Evolutionary conservation across 768 basidiomycete genomes (phyloP).

Genomic region (Trametes meyenii): DNA sequence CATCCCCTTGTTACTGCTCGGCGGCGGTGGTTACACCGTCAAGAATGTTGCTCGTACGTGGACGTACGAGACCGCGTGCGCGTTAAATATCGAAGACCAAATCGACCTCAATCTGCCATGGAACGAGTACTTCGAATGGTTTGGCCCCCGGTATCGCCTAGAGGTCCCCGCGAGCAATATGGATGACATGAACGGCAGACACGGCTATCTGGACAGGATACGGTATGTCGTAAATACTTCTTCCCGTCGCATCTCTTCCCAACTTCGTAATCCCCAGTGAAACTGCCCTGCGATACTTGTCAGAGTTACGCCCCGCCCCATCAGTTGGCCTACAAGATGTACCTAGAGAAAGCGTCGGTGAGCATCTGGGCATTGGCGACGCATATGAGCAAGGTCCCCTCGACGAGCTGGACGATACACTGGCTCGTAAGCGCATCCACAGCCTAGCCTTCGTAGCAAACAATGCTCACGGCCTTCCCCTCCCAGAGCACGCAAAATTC

Average conservation of each 20-base stretch:
- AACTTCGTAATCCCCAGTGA: background rate
- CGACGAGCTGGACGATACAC: constrained; percentile 67
- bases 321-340: constrained; percentile 87
- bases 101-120: constrained; percentile 81
- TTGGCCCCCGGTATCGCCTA: constrained; percentile 90
- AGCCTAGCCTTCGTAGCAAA: background rate
- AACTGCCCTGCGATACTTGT: constrained; percentile 51
- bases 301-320: constrained; percentile 71
- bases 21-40: constrained; percentile 96
- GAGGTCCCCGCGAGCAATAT: constrained; percentile 93
- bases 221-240: constrained; percentile 48
- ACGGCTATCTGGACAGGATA: constrained; percentile 78
- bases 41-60: constrained; percentile 95
- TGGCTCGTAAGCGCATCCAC: constrained; percentile 59
- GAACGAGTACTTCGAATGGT: constrained; percentile 96
- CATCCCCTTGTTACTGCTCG: constrained; percentile 87
- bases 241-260: background rate
- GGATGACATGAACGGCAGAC: constrained; percentile 87
- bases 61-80: constrained; percentile 97
- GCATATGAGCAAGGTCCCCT: constrained; percentile 45
- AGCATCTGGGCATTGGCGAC: constrained; percentile 62
- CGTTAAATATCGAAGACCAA: constrained; percentile 83
- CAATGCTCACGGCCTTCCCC: background rate
- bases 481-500: constrained; percentile 65
- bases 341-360: constrained; percentile 67